phyloP scores from a whole-genome alignment of 441 rosid genomes.

The Metrosideros polymorpha region DNA sequence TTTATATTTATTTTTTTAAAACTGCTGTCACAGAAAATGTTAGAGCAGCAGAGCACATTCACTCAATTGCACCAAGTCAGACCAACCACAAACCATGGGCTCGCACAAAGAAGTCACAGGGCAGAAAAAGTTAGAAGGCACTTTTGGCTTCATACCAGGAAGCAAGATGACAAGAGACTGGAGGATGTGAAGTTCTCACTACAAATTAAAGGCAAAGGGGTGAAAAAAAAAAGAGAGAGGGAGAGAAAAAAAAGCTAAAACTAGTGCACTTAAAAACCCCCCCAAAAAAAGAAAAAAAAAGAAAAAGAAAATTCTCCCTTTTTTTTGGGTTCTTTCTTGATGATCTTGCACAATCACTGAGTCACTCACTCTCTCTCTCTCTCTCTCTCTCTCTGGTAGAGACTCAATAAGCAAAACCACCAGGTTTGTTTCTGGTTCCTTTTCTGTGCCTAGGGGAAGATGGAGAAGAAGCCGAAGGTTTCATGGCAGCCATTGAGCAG shows the following conservation, averaged over 20 bases:
- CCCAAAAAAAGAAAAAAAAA: background rate
- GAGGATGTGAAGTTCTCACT: slow-evolving; percentile 11
- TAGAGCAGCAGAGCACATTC: background rate
- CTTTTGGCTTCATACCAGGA: slow-evolving; percentile 16
- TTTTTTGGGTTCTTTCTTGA: background rate
- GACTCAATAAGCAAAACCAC: slow-evolving; percentile 44
- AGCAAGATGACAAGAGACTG: slow-evolving; percentile 11
- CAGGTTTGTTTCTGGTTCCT: slow-evolving; percentile 36
- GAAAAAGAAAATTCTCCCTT: background rate
- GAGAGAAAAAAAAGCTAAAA: background rate
- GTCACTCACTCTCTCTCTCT: background rate
- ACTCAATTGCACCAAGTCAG: background rate
- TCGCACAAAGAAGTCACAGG: background rate
- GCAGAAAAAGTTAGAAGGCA: background rate
- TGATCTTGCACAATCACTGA: background rate
- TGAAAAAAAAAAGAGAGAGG: background rate
- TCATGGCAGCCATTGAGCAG: slow-evolving; percentile 37
- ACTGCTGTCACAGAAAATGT: background rate
- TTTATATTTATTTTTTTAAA: background rate
- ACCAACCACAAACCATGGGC: background rate
- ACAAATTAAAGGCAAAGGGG: slow-evolving; percentile 17
- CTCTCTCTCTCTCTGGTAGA: background rate
- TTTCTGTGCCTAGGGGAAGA: slow-evolving; percentile 25
- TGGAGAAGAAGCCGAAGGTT: slow-evolving; percentile 20
- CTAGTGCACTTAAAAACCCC: background rate